These are phyloP conservation scores for Hypoxylon subgilvum DNA, from an alignment of 495 filamentous ascomycete genomes.

Conservation along the genomic window DNA sequence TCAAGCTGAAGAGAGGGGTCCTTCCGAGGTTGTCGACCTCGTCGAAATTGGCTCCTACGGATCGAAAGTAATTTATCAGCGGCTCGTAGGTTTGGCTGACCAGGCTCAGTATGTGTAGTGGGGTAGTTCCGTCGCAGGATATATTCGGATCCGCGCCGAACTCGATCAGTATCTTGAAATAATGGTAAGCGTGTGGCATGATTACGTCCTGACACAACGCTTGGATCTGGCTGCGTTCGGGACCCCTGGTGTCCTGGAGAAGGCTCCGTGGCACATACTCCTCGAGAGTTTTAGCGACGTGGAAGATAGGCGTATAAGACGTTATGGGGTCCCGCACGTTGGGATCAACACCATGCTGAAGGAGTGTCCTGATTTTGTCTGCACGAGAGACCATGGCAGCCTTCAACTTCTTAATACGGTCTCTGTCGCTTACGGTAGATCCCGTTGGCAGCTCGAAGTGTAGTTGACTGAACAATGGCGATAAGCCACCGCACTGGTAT, in stretches of 20 bases:
- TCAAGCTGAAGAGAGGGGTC: slow-evolving; percentile 2
- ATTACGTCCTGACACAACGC: background rate
- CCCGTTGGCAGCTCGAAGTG: no score
- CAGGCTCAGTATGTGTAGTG: slow-evolving; percentile 8
- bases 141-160: background rate
- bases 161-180: background rate
- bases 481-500: no score
- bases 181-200: background rate
- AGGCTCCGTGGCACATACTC: background rate
- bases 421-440: no score
- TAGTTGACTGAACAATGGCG: no score
- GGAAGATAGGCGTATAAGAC: background rate
- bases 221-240: background rate
- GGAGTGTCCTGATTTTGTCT: background rate
- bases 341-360: slow-evolving; percentile 6
- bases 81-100: background rate
- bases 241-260: background rate
- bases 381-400: no score
- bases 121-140: background rate
- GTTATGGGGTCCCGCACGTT: background rate
- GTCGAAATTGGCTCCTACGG: slow-evolving; percentile 1
- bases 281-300: background rate
- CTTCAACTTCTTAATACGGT: no score
- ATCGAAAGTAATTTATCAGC: slow-evolving; percentile 1
- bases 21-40: background rate